Base-by-base conservation (phyloP, 2,329 filamentous ascomycete species). In the Hortaea werneckii region DNA sequence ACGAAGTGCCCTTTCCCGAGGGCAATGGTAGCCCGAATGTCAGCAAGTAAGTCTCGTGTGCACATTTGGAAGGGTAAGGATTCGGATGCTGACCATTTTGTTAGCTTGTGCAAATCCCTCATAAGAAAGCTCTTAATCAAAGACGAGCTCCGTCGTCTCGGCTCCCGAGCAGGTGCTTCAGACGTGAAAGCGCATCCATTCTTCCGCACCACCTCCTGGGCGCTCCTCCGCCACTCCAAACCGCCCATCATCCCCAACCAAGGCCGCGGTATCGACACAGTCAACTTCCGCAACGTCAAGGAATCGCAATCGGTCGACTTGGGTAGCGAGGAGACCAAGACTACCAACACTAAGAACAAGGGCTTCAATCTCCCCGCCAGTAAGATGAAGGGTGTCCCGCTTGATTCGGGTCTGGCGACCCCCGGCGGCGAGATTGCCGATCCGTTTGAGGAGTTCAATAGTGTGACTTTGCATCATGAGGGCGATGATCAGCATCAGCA, bases 401-500 rank as follows among this genome's bases (percentile, higher is more conserved):
- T 95, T 50, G 88, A 95, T 61, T 90, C 84, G 38, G 87, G 86
- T 1, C 73, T 94, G 44, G 79, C 84, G 1, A 96, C 90, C 2
- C 90, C 90, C 1, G 86, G 85, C 39, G 85, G 76, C 34, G 90
- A 95, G 62, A 61, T 83, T 34, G 74, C 79, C 3, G 92, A 98
- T 74, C 92, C 92, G 1, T 98, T 98, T 63, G 87, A 95, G 67
- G 92, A 96, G 66, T 98, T 98, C 69, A 98, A 96, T 73, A 94
- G 87, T 63, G 89, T 98, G 37, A 98, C 92, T 42, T 73, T 98
- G 50, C 90, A 96, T 66, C 92, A 98, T 62, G 92, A 96, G 46
- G 92, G 88, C 11, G 90, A 95, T 56, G 85, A 64, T 40, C 29
- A 41, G 29, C 41, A 40, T 32, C 44, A 44, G 50, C 42, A 47